These are phyloP conservation scores for Scheffersomyces illinoinensis DNA, from an alignment of 1,139 yeast genomes.

Conservation along the genomic window DNA sequence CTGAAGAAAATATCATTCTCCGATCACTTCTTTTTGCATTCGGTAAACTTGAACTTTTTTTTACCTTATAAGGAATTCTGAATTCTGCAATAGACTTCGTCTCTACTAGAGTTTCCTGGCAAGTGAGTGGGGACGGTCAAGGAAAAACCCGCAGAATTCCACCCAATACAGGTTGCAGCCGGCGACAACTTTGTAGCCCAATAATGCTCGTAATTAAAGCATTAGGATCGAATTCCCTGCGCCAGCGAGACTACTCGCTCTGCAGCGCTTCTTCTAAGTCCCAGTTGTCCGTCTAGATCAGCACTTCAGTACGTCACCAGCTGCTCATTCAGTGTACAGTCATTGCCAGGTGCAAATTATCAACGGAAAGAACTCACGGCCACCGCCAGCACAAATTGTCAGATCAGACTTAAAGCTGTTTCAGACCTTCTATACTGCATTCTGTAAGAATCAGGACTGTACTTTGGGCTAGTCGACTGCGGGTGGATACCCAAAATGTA, in stretches of 20 bases:
- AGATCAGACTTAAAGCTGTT: neutral
- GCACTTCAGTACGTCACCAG: neutral
- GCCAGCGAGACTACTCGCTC: neutral
- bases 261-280: neutral
- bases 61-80: neutral
- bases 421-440: neutral
- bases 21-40: neutral
- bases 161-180: neutral
- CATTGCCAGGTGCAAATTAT: neutral
- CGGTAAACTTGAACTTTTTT: neutral
- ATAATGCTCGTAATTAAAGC: neutral
- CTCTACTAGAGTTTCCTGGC: neutral
- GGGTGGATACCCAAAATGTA: neutral
- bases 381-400: neutral
- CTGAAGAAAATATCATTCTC: neutral
- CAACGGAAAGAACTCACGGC: neutral
- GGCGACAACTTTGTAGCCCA: neutral
- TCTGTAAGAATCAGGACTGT: neutral
- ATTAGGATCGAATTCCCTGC: neutral
- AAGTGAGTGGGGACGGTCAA: neutral
- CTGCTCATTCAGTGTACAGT: neutral
- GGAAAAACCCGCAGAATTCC: neutral
- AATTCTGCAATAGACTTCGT: neutral
- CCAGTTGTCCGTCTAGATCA: neutral
- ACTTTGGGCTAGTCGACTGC: neutral